Evolutionary conservation across 306 rosid genomes (phyloP).

Genomic region (Delonix regia): DNA sequence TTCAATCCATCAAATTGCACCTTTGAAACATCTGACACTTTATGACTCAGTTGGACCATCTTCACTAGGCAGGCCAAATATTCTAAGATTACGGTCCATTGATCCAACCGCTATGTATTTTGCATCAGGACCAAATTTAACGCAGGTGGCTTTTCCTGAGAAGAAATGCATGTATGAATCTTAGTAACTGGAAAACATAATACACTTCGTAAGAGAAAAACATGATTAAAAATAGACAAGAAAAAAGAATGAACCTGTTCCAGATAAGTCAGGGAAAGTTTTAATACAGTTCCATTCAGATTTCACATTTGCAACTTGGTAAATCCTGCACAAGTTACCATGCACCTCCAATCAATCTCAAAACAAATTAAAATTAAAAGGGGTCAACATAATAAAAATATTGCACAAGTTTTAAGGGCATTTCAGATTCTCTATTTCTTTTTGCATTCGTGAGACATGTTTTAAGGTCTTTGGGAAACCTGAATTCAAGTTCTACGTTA

Average conservation of each 20-base stretch:
- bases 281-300: slow-evolving; percentile 94
- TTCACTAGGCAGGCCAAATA: slow-evolving; percentile 76
- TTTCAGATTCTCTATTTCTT: too few relatives aligned
- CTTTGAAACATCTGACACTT: not conserved
- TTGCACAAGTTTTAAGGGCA: too few relatives aligned
- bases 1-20: slow-evolving; percentile 13
- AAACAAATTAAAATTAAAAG: not conserved
- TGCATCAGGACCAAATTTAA: slow-evolving; percentile 87
- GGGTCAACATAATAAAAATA: not conserved
- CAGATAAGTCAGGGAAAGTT: slow-evolving; percentile 93
- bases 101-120: slow-evolving; percentile 89
- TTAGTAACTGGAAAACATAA: slow-evolving; percentile 27
- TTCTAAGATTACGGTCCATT: slow-evolving; percentile 92
- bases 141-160: slow-evolving; percentile 78
- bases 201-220: not conserved
- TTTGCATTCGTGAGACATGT: too few relatives aligned
- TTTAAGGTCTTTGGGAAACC: not conserved
- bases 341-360: slow-evolving; percentile 31
- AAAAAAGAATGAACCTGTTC: slow-evolving; percentile 67
- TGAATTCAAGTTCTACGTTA: not conserved
- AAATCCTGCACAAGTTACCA: slow-evolving; percentile 67
- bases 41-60: slow-evolving; percentile 57
- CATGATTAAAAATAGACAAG: not conserved
- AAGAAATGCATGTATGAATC: not conserved
- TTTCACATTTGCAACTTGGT: slow-evolving; percentile 94